Evolutionary conservation across 805 yeast genomes (phyloP).

Genomic region (Barnettozyma salicaria): DNA sequence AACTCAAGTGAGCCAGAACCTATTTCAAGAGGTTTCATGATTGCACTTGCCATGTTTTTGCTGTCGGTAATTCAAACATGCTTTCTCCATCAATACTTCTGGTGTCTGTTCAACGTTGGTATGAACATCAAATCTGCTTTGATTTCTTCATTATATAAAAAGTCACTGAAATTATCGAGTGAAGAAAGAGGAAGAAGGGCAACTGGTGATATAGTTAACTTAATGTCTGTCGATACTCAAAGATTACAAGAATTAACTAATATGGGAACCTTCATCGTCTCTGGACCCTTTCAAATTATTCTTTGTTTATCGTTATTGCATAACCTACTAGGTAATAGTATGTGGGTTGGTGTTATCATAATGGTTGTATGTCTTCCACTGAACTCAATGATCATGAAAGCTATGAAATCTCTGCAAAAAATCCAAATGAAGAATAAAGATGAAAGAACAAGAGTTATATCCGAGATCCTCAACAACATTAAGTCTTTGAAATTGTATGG

Average conservation of each 20-base stretch:
- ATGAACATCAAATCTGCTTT: slow-evolving; percentile 69
- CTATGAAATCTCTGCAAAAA: slow-evolving; percentile 69
- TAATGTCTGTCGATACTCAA: slow-evolving; percentile 92
- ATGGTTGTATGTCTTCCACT: slow-evolving; percentile 75
- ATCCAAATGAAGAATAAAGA: slow-evolving; percentile 87
- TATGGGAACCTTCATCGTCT: slow-evolving; percentile 77
- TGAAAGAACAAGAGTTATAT: slow-evolving; percentile 81
- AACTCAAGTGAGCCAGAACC: slow-evolving; percentile 41
- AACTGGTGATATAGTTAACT: slow-evolving; percentile 89
- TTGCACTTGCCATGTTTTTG: slow-evolving; percentile 68
- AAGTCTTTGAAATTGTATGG: slow-evolving; percentile 90
- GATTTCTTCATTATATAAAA: slow-evolving; percentile 61
- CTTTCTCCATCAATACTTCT: slow-evolving; percentile 71
- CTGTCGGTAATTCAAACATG: slow-evolving; percentile 76
- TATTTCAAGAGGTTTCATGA: slow-evolving; percentile 66
- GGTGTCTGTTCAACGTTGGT: slow-evolving; percentile 67
- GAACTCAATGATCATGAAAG: slow-evolving; percentile 61
- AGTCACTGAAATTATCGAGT: slow-evolving; percentile 60
- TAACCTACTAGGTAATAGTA: slow-evolving; percentile 72
- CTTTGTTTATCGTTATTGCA: slow-evolving; percentile 72
- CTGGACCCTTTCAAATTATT: slow-evolving; percentile 84
- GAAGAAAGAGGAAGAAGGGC: slow-evolving; percentile 66
- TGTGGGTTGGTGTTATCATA: slow-evolving; percentile 92
- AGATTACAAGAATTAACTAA: slow-evolving; percentile 80
- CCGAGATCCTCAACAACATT: slow-evolving; percentile 85